Evolutionary conservation across 208 protist species (phyloP).

Genomic region (Herpetomonas tarakana): DNA sequence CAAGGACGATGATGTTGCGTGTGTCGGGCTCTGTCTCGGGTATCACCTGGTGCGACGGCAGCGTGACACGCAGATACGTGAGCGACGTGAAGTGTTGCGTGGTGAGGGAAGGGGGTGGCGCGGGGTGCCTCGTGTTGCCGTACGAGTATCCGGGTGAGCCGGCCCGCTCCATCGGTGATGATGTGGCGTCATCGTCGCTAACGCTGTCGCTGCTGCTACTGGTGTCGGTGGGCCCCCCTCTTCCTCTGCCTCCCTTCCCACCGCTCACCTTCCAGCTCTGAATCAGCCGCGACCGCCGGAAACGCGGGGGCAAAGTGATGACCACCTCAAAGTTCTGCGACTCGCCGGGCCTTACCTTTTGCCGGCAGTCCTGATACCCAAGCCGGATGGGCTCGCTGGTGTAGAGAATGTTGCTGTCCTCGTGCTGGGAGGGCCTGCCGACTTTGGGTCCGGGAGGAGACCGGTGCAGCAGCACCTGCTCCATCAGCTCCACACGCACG

Average conservation of each 20-base stretch:
- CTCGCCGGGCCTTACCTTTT: conserved; percentile 12
- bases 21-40: conserved; percentile 10
- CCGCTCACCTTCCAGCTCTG: background rate
- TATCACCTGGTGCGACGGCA: conserved; percentile 20
- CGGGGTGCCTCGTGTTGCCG: background rate
- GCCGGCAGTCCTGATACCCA: background rate
- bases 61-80: conserved; percentile 25
- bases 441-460: background rate
- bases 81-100: conserved; percentile 9
- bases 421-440: background rate
- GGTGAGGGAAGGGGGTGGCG: conserved; percentile 14
- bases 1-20: conserved; percentile 23
- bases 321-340: conserved; percentile 5
- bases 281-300: conserved; percentile 10
- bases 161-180: background rate
- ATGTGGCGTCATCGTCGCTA: background rate
- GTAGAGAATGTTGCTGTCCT: conserved; percentile 4
- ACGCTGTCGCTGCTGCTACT: background rate
- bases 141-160: background rate
- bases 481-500: conserved; percentile 8
- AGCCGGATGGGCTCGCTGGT: conserved; percentile 5
- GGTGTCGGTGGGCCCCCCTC: background rate
- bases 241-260: background rate
- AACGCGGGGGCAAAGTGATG: conserved; percentile 14
- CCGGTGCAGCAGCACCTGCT: conserved; percentile 7